Conservation (phyloP, 2,329 filamentous ascomycete genomes). For the Alternaria gansuensis region DNA sequence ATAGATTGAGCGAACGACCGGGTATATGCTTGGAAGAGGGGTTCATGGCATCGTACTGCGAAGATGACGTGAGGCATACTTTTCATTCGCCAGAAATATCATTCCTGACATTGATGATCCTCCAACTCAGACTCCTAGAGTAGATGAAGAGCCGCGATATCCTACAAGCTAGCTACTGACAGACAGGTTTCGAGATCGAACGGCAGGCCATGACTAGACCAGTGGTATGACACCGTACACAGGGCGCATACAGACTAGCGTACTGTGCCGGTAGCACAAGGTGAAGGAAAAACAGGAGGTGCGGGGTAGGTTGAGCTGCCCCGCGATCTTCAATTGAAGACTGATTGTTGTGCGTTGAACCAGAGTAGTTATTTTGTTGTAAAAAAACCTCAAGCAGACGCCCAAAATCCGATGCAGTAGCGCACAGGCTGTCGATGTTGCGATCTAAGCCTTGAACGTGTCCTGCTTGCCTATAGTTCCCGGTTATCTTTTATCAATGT, state of each 20-base stretch:
- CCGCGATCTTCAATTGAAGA: constrained; percentile 55
- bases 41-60: constrained; percentile 10
- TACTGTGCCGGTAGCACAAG: constrained; percentile 22
- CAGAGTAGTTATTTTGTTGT: constrained; percentile 78
- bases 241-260: constrained; percentile 24
- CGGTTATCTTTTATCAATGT: constrained; percentile 38
- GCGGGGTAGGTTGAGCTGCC: constrained; percentile 71
- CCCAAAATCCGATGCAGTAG: constrained; percentile 64
- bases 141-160: constrained; percentile 21
- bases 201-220: constrained; percentile 13
- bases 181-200: constrained; percentile 16
- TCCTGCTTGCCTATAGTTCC: constrained; percentile 42
- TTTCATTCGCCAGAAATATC: constrained; percentile 25
- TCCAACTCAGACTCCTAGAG: constrained; percentile 10
- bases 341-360: constrained; percentile 78
- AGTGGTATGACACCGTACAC: constrained; percentile 25
- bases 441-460: constrained; percentile 64
- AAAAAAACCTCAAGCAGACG: constrained; percentile 79
- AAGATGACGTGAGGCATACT: constrained; percentile 20
- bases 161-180: constrained; percentile 24
- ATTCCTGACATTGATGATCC: constrained; percentile 17
- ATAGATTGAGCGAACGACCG: constrained; percentile 20
- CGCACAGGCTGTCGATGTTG: constrained; percentile 71
- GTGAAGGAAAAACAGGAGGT: constrained; percentile 44
- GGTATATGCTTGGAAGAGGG: constrained; percentile 23